Conservation (phyloP, 2,329 filamentous ascomycete genomes). For the Fusarium pilosicola region DNA sequence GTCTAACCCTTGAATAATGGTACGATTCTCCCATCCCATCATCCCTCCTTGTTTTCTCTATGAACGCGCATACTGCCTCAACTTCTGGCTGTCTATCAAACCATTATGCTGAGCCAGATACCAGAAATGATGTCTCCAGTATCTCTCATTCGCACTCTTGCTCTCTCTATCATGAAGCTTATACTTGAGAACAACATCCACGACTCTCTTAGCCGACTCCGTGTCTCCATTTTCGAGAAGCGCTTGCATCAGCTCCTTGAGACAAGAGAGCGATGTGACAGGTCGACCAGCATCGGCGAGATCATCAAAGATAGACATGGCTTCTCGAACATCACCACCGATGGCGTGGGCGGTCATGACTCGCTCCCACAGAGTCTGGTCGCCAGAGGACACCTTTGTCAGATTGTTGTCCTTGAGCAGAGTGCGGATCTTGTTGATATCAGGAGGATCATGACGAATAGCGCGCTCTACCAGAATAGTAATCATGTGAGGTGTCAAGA, state of each 20-base stretch:
- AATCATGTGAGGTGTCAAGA: conserved; percentile 73
- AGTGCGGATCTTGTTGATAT: conserved; percentile 67
- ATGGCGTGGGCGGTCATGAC: conserved; percentile 74
- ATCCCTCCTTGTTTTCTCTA: neutral
- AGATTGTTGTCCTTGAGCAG: conserved; percentile 69
- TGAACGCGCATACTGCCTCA: neutral
- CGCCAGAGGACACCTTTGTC: conserved; percentile 50
- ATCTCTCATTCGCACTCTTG: conserved; percentile 43
- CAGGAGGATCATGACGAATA: conserved; percentile 67
- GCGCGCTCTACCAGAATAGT: conserved; percentile 78
- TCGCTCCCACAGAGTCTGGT: conserved; percentile 76
- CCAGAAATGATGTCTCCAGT: conserved; percentile 64
- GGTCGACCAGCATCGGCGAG: conserved; percentile 53
- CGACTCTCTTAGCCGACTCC: conserved; percentile 48
- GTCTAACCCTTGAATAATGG: neutral
- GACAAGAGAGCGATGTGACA: conserved; percentile 55
- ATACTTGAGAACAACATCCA: conserved; percentile 44
- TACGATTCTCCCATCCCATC: neutral
- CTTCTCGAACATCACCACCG: conserved; percentile 60
- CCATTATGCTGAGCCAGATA: conserved; percentile 54
- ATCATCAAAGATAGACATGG: conserved; percentile 60
- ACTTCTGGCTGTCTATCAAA: conserved; percentile 46
- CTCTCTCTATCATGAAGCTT: conserved; percentile 39
- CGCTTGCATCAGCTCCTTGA: conserved; percentile 55
- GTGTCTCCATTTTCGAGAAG: conserved; percentile 42